Base-by-base conservation (phyloP, 371 early-diverging fungal genomes). In the Mucor mucedo region DNA sequence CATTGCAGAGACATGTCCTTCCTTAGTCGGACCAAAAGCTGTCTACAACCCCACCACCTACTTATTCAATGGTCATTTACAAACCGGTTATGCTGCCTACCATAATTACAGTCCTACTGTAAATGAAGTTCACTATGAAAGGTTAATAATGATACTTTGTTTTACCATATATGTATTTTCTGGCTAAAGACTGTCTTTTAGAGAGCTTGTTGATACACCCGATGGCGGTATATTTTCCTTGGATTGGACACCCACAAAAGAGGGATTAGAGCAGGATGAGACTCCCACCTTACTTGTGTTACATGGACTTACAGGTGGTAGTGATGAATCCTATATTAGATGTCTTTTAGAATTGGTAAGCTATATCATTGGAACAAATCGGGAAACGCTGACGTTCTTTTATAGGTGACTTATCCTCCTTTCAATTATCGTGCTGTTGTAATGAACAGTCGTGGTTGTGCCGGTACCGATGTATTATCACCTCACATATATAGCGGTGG, bases 231-330 rank as follows among this genome's bases (percentile, higher is more conserved):
- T 87, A 35, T 70, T 95, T 30, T 87, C 96, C 2, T 66, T 97
- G 35, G 98, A 97, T 78, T 97, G 96, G 97, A 74, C 84, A 5
- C 89, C 89, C 7, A 68, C 50, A 4, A 79, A 79, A 29, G 70
- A 79, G 16, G 72, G 52, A 33, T 62, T 75, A 28, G 75, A 80
- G 68, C 81, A 87, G 14, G 73, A 74, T 5, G 82, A 82, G 55
- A 84, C 80, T 42, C 89, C 93, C 1, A 90, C 87, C 9, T 70
- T 94, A 30, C 83, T 97, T 0, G 77, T 94, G 35, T 77, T 93
- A 16, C 96, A 95, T 76, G 96, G 98, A 6, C 76, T 97, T 58
- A 95, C 95, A 0, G 98, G 98, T 30, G 95, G 95, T 39, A 79
- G 88, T 42, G 90, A 92, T 72, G 96, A 96, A 71, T 84, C 89